A percentile compares a stretch with the other conserved stretches of the same genome.
Evolutionary conservation across 306 rosid species (phyloP).

Genomic region (Alnus rubra): DNA sequence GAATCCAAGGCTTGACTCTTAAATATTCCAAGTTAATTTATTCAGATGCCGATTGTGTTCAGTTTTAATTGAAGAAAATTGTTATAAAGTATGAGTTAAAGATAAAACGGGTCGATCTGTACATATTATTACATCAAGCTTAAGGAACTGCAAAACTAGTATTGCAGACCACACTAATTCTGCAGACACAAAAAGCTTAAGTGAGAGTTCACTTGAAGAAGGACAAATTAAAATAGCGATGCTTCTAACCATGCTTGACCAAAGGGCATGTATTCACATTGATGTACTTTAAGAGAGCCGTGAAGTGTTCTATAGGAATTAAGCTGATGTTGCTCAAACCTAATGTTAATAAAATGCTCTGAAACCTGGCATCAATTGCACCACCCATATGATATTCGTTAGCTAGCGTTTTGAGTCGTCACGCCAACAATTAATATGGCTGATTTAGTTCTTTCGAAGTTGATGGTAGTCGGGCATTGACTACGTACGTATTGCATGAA

Average conservation of each 20-base stretch:
- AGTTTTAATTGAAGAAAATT: too few relatives aligned
- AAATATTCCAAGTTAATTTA: constrained; percentile 1
- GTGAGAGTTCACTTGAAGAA: constrained; percentile 23
- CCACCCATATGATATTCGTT: not conserved
- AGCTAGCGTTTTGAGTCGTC: too few relatives aligned
- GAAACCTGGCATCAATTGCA: not conserved
- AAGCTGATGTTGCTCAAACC: not conserved
- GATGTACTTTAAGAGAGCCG: not conserved
- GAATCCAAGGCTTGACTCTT: constrained; percentile 4
- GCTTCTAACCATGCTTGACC: constrained; percentile 18
- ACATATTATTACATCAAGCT: too few relatives aligned
- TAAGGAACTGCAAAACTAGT: not conserved
- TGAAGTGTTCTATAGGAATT: not conserved
- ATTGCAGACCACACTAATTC: not conserved
- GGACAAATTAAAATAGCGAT: not conserved
- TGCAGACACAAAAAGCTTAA: constrained; percentile 20
- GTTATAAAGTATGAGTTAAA: too few relatives aligned
- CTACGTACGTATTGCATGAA: not conserved
- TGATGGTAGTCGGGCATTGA: not conserved
- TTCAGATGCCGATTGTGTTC: too few relatives aligned
- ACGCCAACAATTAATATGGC: not conserved
- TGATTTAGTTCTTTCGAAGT: not conserved
- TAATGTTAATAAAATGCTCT: too few relatives aligned
- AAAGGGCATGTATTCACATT: not conserved
- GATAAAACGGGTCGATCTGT: too few relatives aligned